A percentile compares a stretch with the other conserved stretches of the same genome.
Conservation (phyloP, 495 filamentous ascomycete genomes). For the Extremus antarcticus region DNA sequence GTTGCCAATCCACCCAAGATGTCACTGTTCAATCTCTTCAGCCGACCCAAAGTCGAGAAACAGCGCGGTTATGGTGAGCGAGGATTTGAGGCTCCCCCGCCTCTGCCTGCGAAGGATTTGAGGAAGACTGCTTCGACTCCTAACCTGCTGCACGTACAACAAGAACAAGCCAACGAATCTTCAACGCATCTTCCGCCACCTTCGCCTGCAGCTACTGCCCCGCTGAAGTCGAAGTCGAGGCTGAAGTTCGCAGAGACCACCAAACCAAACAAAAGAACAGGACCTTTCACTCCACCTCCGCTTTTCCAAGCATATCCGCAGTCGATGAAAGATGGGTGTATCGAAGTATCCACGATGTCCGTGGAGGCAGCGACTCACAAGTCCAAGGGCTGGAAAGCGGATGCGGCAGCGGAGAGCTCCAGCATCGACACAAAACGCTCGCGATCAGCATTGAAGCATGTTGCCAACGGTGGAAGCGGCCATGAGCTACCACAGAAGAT, state of each 20-base stretch:
- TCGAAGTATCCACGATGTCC: conserved; percentile 41
- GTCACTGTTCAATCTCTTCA: conserved; percentile 35
- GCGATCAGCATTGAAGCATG: conserved; percentile 32
- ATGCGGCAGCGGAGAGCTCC: not conserved
- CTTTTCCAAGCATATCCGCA: conserved; percentile 89
- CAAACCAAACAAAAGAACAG: not conserved
- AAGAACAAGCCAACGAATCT: not conserved
- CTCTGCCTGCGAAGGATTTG: not conserved
- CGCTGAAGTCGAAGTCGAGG: not conserved
- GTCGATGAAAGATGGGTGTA: conserved; percentile 49
- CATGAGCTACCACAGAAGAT: conserved; percentile 74
- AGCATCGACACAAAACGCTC: not conserved
- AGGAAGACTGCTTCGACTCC: not conserved
- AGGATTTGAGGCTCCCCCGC: conserved; percentile 19
- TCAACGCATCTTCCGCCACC: not conserved
- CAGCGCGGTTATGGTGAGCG: conserved; percentile 28
- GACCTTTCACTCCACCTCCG: conserved; percentile 58
- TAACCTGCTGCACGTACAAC: not conserved
- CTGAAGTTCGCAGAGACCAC: not conserved
- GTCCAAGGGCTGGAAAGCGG: conserved; percentile 35
- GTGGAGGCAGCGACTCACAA: conserved; percentile 54
- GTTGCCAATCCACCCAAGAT: conserved; percentile 24
- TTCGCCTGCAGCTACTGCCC: not conserved
- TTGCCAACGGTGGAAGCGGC: conserved; percentile 46
- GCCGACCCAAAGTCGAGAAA: conserved; percentile 33